These are phyloP conservation scores for Colletotrichum karsti DNA, from an alignment of 2,329 filamentous ascomycete genomes.

Conservation along the genomic window DNA sequence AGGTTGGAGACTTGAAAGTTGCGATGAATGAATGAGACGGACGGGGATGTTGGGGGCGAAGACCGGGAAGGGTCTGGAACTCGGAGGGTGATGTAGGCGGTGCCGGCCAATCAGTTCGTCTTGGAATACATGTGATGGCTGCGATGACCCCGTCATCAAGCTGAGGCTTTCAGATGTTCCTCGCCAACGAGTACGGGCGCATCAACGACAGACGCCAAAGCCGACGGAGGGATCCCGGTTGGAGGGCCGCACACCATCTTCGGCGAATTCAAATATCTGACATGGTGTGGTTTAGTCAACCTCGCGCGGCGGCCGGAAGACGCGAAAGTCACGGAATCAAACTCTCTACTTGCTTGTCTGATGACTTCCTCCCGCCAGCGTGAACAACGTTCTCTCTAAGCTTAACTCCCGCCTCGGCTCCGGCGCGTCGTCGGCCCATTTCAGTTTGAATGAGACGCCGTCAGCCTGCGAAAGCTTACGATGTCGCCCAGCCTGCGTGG, in stretches of 20 bases:
- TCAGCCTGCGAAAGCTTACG: conserved; percentile 1
- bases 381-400: background rate
- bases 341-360: too few relatives aligned
- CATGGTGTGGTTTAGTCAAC: background rate
- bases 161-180: background rate
- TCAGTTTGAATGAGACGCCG: background rate
- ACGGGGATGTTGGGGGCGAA: background rate
- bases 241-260: background rate
- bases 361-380: background rate
- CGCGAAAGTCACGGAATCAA: background rate
- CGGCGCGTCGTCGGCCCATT: conserved; percentile 7
- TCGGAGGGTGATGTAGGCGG: background rate
- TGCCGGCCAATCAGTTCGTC: background rate
- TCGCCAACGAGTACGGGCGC: background rate
- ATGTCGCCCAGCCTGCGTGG: background rate
- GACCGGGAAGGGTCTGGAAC: background rate
- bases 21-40: background rate
- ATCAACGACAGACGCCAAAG: background rate
- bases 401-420: background rate
- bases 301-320: background rate
- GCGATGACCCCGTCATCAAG: background rate
- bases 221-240: background rate
- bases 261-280: background rate
- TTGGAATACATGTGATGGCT: background rate
- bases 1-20: background rate